A percentile compares a stretch with the other conserved stretches of the same genome.
These are phyloP conservation scores for Diutina sp. DNA, from an alignment of 1,139 yeast genomes.

Conservation along the genomic window DNA sequence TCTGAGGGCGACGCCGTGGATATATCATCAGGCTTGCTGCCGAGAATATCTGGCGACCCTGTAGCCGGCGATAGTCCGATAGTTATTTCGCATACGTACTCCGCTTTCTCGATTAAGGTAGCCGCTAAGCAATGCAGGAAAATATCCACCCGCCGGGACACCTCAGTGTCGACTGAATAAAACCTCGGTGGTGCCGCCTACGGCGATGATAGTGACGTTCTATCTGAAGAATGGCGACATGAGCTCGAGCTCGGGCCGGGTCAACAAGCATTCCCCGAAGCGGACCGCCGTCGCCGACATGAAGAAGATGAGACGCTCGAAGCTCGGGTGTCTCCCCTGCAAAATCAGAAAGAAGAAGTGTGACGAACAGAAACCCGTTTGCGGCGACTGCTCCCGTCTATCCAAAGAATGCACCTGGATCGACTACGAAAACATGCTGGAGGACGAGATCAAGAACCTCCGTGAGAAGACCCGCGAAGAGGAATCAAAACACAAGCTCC, in stretches of 20 bases:
- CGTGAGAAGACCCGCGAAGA: conserved; percentile 16
- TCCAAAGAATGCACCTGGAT: conserved; percentile 16
- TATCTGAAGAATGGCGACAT: neutral
- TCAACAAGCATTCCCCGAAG: neutral
- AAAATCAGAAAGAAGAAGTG: conserved; percentile 64
- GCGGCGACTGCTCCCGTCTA: conserved; percentile 37
- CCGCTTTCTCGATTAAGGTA: neutral
- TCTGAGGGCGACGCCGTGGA: too few species aligned
- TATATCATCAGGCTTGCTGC: too few species aligned
- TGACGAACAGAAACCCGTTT: conserved; percentile 48
- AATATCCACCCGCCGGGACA: neutral
- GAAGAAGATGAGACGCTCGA: neutral
- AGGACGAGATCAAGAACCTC: conserved; percentile 13
- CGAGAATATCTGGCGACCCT: too few species aligned
- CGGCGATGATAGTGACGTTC: conserved; percentile 1
- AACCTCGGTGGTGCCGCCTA: neutral
- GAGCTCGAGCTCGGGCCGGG: neutral
- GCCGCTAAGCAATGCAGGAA: neutral
- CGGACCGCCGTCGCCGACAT: neutral
- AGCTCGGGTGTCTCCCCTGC: conserved; percentile 54
- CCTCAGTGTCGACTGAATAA: neutral
- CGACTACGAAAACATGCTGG: conserved; percentile 17
- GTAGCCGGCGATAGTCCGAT: neutral
- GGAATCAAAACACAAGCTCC: conserved; percentile 20
- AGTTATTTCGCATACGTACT: neutral